Evolutionary conservation across 345 rosid species (phyloP), one percentile per base, ranked within the genome.

Genomic region (Eucalyptus sp.): DNA sequence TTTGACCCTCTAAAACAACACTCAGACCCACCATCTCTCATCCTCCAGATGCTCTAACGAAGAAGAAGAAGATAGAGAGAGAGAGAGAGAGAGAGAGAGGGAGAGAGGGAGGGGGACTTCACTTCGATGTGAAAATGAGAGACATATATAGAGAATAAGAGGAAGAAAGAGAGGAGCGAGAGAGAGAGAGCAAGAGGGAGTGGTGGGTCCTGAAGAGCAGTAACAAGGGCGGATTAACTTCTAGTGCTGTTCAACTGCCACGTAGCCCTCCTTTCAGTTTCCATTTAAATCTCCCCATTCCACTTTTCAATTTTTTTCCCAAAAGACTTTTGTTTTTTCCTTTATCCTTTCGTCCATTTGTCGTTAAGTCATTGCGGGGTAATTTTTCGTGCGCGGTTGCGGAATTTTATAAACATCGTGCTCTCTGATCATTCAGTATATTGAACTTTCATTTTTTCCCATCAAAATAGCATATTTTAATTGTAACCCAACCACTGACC

Each of bases 11-110:
- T 89, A 97, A 87, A 86, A 97, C 93, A 87, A 97, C 91, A 86
- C 99, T 96, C 86, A 97, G 91, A 62, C 98, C 99, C 92, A 93
- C 98, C 99, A 97, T 96, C 86, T 91, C 90, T 89, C 92, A 87
- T 91, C 33, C 48, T 76, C 83, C 83, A 76, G 83, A 10, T 71
- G 50, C 85, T 71, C 88, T 86, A 58, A 56, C 37, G 50, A 10
- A 33, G 22, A 31, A 33, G 22, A 31, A 41, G 43, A 43, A 24
- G 50, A 50, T 48, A 17, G 56, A 66, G 50, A 37, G 43, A n/a
- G 29, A 10, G 60, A 33, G 68, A 20, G 58, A 6, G 58, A 1
- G 49, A 48, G 11, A 85, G 41, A 29, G 11, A 85, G 41, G 24
- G 25, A 13, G 56, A 27, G 66, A 13, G 71, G 5, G 33, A 37